Percentiles rank a stretch among this genome's conserved stretches.
Evolutionary conservation across 352 stramenopile genomes (phyloP).

Genomic region (Phytophthora pistaciae): DNA sequence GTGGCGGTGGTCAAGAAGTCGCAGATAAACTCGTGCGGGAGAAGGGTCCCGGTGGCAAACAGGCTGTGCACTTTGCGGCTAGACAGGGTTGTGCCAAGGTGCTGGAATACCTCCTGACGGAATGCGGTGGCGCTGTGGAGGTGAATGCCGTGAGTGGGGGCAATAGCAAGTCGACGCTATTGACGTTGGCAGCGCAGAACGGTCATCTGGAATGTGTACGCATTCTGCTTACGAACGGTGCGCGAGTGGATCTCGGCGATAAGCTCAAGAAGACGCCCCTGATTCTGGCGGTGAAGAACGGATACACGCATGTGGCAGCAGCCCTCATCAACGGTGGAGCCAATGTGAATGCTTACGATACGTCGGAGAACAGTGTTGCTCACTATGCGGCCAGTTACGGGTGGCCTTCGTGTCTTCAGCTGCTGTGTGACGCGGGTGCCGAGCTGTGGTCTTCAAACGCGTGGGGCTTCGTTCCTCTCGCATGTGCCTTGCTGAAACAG

Average conservation of each 20-base stretch:
- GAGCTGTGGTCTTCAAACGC: slow-evolving; percentile 79
- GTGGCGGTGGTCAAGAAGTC: slow-evolving; percentile 51
- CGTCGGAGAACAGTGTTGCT: slow-evolving; percentile 77
- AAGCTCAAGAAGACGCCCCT: slow-evolving; percentile 86
- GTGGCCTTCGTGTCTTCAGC: slow-evolving; percentile 70
- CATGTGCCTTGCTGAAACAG: slow-evolving; percentile 76
- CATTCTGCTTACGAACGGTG: slow-evolving; percentile 56
- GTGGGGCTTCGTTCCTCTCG: slow-evolving; percentile 80
- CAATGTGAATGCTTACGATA: slow-evolving; percentile 82
- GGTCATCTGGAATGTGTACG: slow-evolving; percentile 69
- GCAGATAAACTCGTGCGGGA: slow-evolving; percentile 52
- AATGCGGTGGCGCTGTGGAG: slow-evolving; percentile 50
- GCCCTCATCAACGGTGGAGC: slow-evolving; percentile 72
- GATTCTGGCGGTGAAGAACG: slow-evolving; percentile 83
- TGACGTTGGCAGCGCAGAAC: slow-evolving; percentile 66
- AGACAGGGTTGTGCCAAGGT: slow-evolving; percentile 49
- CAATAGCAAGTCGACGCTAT: slow-evolving; percentile 58
- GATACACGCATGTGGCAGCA: slow-evolving; percentile 57
- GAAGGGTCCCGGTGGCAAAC: slow-evolving; percentile 58
- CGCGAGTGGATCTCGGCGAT: slow-evolving; percentile 68
- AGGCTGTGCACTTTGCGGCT: slow-evolving; percentile 72
- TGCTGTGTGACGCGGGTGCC: slow-evolving; percentile 62
- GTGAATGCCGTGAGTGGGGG: slow-evolving; percentile 52
- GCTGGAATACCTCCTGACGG: slow-evolving; percentile 56
- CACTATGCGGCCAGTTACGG: slow-evolving; percentile 85